Evolutionary conservation across 129 eudicot species (phyloP).

Genomic region (Chrysanthemum lavandulifolium): DNA sequence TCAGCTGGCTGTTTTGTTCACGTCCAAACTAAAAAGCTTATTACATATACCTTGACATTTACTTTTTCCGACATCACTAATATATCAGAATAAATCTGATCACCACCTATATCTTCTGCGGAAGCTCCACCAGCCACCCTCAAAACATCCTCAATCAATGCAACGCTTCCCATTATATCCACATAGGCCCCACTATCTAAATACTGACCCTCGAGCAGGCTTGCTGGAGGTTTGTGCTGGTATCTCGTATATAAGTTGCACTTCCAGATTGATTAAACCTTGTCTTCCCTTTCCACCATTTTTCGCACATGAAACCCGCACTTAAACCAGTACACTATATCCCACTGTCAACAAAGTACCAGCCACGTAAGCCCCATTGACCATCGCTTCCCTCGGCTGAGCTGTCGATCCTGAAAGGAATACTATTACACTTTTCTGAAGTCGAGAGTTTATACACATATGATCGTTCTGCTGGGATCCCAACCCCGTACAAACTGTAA

Average conservation of each 20-base stretch:
- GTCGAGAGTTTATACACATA: constrained; percentile 82
- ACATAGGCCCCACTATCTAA: constrained; percentile 66
- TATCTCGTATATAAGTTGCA: constrained; percentile 57
- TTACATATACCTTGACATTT: constrained; percentile 41
- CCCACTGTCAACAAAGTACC: constrained; percentile 66
- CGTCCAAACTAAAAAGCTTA: constrained; percentile 8
- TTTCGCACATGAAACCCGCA: constrained; percentile 81
- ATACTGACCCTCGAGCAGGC: constrained; percentile 64
- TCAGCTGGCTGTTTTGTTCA: background rate
- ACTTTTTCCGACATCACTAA: constrained; percentile 59
- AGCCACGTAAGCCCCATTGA: constrained; percentile 54
- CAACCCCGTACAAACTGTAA: constrained; percentile 70
- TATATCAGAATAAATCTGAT: constrained; percentile 63
- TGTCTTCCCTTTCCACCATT: constrained; percentile 78
- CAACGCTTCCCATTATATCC: constrained; percentile 75
- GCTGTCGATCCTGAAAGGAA: constrained; percentile 74
- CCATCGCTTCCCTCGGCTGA: constrained; percentile 53
- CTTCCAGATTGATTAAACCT: constrained; percentile 76
- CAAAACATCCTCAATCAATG: constrained; percentile 68
- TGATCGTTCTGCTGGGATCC: constrained; percentile 81
- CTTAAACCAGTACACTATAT: constrained; percentile 69
- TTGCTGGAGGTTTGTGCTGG: constrained; percentile 64
- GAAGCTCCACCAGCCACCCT: constrained; percentile 85
- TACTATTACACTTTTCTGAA: constrained; percentile 55
- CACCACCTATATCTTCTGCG: constrained; percentile 68